Percentiles rank a stretch among this genome's conserved stretches.
phyloP scores from a whole-genome alignment of 306 rosid species.

The Cotoneaster glaucophyllus region DNA sequence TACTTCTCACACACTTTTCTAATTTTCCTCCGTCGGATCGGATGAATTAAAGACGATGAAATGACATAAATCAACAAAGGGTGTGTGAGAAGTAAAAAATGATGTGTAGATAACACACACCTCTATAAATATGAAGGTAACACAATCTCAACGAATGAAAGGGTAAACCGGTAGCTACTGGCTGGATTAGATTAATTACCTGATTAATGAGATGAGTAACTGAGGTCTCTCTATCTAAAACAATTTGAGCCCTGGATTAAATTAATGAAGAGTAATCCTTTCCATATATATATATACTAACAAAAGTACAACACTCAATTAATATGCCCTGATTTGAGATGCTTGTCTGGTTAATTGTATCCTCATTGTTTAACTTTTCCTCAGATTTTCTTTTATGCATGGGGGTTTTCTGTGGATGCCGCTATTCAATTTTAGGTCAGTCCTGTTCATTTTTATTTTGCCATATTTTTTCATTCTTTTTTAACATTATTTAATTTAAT shows the following conservation, averaged over 20 bases:
- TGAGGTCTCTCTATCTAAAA: not conserved
- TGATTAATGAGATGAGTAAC: not conserved
- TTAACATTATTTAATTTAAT: not conserved
- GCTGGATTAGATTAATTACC: not conserved
- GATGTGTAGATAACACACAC: fast-evolving
- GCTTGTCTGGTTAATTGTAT: not conserved
- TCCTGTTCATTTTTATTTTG: not conserved
- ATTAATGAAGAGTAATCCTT: not conserved
- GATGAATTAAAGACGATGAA: no score
- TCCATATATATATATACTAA: not conserved
- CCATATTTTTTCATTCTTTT: not conserved
- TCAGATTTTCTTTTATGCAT: not conserved
- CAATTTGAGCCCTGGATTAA: not conserved
- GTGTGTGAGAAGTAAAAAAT: no score
- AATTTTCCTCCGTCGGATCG: fast-evolving
- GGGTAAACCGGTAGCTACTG: not conserved
- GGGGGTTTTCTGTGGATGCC: not conserved
- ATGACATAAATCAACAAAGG: no score
- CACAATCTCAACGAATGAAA: not conserved
- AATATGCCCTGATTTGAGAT: not conserved
- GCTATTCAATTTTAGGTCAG: not conserved
- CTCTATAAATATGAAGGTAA: not conserved
- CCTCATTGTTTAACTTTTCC: not conserved
- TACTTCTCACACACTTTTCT: no score
- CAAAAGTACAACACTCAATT: not conserved